A percentile compares a stretch with the other conserved stretches of the same genome.
These are phyloP conservation scores for Prunus armeniaca DNA, from an alignment of 306 rosid species.

Conservation along the genomic window DNA sequence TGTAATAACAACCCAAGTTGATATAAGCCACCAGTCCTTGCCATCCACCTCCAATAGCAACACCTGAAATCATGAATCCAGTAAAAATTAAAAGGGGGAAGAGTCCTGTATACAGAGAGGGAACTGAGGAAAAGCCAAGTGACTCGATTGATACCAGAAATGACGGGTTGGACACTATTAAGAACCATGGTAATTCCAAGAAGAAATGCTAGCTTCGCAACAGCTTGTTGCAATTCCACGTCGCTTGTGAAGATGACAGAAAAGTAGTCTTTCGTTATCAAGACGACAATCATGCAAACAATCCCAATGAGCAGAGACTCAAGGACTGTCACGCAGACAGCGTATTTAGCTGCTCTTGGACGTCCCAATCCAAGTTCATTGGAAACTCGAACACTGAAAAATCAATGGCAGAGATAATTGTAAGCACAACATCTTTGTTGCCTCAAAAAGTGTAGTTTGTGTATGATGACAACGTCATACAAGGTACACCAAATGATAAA, in stretches of 20 bases:
- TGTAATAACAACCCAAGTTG: slow-evolving; percentile 72
- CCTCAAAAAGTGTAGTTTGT: slow-evolving; percentile 12
- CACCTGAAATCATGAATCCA: slow-evolving; percentile 48
- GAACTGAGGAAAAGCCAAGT: not conserved
- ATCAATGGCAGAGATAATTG: not conserved
- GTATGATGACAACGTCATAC: not conserved
- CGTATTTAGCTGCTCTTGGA: slow-evolving; percentile 75
- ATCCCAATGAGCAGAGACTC: slow-evolving; percentile 73
- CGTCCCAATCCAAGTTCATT: slow-evolving; percentile 71
- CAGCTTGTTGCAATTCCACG: slow-evolving; percentile 45
- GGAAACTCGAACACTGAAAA: slow-evolving; percentile 56
- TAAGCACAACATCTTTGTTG: not conserved
- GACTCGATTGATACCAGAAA: slow-evolving; percentile 50
- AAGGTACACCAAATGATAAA: not conserved
- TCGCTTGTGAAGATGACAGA: slow-evolving; percentile 63
- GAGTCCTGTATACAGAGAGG: not conserved
- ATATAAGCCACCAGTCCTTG: slow-evolving; percentile 81
- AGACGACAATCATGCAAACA: slow-evolving; percentile 45
- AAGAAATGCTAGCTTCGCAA: slow-evolving; percentile 52
- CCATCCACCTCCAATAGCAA: slow-evolving; percentile 97
- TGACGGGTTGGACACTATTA: slow-evolving; percentile 84
- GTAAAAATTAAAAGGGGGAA: not conserved
- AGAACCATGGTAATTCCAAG: slow-evolving; percentile 80
- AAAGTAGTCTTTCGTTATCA: slow-evolving; percentile 46
- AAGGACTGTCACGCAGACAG: slow-evolving; percentile 59